Base-by-base conservation (phyloP, 306 rosid genomes). In the Trifolium pratense region DNA sequence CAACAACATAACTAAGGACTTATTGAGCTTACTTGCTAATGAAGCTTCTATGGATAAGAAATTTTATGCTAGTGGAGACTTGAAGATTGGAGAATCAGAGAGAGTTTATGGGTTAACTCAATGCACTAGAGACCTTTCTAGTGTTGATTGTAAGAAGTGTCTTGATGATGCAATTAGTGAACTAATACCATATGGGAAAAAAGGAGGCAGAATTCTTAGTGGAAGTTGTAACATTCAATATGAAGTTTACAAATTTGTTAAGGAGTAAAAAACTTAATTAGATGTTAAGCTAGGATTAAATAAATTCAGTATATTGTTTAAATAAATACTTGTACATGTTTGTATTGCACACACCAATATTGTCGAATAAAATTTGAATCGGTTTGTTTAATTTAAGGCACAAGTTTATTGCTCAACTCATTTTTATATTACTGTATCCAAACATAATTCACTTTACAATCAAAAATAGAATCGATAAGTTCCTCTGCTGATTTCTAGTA, bases 71-170 rank as follows among this genome's bases (percentile, higher is more conserved):
- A 53, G 73, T 1, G 80, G 80, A 14, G 77, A 75, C 21, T 0
- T 61, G 9, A 29, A 31, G 62, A 31, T 75, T 70, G 77, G 15
- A 18, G 25, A 60, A 9, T 74, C 68, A 0, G 18, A 61, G 55
- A 69, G n/a, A 23, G 39, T 81, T 25, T 85, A 81, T 68, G 86
- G 84, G 45, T 36, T 75, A 61, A 67, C 78, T 71, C 86, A 78
- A 67, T 85, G 88, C 65, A 75, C 86, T 0, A 76, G 83, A 31
- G 89, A 85, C 55, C 75, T 85, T 11, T 79, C 86, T n/a, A 60
- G 70, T 12, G 5, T 0, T 46, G 82, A 85, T 39, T 85, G 89
- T 26, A 52, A 60, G 69, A 76, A 72, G 49, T 85, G 86, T 68
- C 83, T 85, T 61, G 75, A 68, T 68, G 79, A 63, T 39, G 80